Base-by-base conservation (phyloP, 2,329 filamentous ascomycete species). In the Cercospora sp. region DNA sequence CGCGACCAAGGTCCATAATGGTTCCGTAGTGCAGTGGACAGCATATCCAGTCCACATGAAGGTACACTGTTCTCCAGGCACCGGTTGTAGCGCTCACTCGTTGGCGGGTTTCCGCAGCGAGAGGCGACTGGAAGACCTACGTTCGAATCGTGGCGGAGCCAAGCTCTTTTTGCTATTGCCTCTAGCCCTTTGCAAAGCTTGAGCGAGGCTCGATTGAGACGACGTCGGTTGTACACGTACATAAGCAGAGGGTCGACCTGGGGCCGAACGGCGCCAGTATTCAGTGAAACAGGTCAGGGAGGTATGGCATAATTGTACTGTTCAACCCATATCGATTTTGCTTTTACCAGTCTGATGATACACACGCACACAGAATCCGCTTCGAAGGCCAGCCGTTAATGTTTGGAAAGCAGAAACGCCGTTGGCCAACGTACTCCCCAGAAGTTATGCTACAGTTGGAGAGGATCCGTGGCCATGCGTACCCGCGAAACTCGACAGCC, bases 281-380 rank as follows among this genome's bases (percentile, higher is more conserved):
- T 23, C 10, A 23, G 12, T 5, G 10, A 20, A 6, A 53, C 8
- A 16, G 23, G 13, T n/a, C 13, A 53, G 13, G 23, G 13, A n/a
- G 26, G 23, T 12, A 53, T 51, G 45, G 13, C 28, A 33, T 31
- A 33, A 31, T 39, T 63, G 61, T 63, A 51, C 61, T 63, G 61
- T 63, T 57, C 23, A 63, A 63, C 48, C 61, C 48, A 26, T 60
- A 33, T 33, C 48, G 26, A 12, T 28, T 65, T 60, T 60, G 53
- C 53, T 64, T 51, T 59, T 58, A 48, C 57, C 64, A 65, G 55
- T 65, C 64, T 65, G 64, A 65, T 60, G 39, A 51, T 61, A 65
- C 39, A 60, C 53, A 31, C 23, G 36, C 55, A n/a, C 26, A 30
- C 48, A 23, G 30, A 53, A 53, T 39, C 33, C 45, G 33, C 36